phyloP scores from a whole-genome alignment of 768 basidiomycete species.

The Lactarius hengduanensis region DNA sequence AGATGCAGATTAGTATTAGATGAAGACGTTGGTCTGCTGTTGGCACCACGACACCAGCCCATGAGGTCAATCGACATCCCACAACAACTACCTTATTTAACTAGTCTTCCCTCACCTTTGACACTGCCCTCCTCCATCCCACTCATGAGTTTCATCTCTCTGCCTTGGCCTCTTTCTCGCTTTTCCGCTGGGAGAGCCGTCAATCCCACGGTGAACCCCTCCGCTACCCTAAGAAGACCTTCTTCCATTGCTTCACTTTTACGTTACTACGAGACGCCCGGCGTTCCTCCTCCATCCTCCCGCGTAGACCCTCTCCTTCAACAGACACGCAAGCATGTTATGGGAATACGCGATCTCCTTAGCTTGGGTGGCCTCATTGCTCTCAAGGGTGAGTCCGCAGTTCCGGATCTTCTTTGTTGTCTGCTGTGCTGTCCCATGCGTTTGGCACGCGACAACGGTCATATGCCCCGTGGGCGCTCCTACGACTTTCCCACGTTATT shows the following conservation, averaged over 20 bases:
- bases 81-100: neutral
- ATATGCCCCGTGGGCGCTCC: constrained; percentile 12
- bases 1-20: neutral
- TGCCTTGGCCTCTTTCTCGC: constrained; percentile 33
- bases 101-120: neutral
- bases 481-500: neutral
- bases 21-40: neutral
- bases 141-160: constrained; percentile 17
- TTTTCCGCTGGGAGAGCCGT: constrained; percentile 14
- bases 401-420: constrained; percentile 1
- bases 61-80: constrained; percentile 4
- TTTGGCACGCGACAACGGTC: constrained; percentile 15
- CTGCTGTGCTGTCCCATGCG: neutral
- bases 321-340: constrained; percentile 50
- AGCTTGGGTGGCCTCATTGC: constrained; percentile 56
- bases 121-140: neutral
- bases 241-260: constrained; percentile 25
- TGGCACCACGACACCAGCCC: neutral
- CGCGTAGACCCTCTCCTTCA: constrained; percentile 69
- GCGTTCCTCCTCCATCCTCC: constrained; percentile 69
- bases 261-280: constrained; percentile 60
- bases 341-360: constrained; percentile 70
- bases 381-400: constrained; percentile 24
- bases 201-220: constrained; percentile 4
- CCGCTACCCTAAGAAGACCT: constrained; percentile 9